A percentile compares a stretch with the other conserved stretches of the same genome.
Conservation (phyloP, 2,329 filamentous ascomycete genomes). For the Phaeosphaeria sp. region DNA sequence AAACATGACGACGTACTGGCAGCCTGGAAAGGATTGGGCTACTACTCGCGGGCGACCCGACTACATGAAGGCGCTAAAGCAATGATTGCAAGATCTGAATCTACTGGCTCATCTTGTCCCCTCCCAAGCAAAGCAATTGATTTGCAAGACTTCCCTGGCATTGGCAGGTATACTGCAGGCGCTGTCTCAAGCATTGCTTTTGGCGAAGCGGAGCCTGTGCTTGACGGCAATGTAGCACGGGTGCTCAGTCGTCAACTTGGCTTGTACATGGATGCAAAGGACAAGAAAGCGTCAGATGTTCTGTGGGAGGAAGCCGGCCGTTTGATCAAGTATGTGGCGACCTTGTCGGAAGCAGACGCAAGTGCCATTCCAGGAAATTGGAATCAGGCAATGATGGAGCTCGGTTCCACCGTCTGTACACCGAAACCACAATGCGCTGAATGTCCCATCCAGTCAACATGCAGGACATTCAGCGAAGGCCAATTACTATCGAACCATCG, state of each 20-base stretch:
- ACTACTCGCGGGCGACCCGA: conserved; percentile 69
- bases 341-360: conserved; percentile 29
- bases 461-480: conserved; percentile 43
- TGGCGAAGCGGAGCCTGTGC: conserved; percentile 65
- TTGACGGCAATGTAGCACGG: conserved; percentile 69
- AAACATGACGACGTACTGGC: conserved; percentile 63
- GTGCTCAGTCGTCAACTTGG: conserved; percentile 68
- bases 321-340: conserved; percentile 61
- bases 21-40: conserved; percentile 68
- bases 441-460: conserved; percentile 43
- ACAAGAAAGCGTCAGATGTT: conserved; percentile 60
- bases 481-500: conserved; percentile 24
- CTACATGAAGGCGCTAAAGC: conserved; percentile 64
- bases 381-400: conserved; percentile 71
- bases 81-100: conserved; percentile 48
- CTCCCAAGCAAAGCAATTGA: conserved; percentile 58
- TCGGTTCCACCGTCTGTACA: conserved; percentile 68
- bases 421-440: conserved; percentile 64
- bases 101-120: conserved; percentile 51
- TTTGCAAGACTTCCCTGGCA: conserved; percentile 62
- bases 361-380: conserved; percentile 65
- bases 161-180: conserved; percentile 69
- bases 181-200: conserved; percentile 70
- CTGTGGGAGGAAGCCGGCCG: conserved; percentile 66
- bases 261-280: conserved; percentile 63